Evolutionary conservation across 441 rosid species (phyloP).

Genomic region (Syzygium malaccense): DNA sequence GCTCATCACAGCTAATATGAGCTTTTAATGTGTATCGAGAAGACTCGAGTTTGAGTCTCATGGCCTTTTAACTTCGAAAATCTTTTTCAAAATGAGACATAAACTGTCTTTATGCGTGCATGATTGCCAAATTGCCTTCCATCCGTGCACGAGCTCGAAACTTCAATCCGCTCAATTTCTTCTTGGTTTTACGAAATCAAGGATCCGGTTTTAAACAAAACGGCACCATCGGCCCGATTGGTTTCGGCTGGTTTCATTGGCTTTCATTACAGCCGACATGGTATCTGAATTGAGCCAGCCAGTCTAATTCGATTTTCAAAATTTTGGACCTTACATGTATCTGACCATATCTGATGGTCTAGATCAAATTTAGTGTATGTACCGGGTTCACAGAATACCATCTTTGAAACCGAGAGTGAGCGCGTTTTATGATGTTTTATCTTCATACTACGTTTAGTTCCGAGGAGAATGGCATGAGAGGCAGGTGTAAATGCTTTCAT

Average conservation of each 20-base stretch:
- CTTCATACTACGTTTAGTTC: background rate
- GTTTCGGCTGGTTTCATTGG: background rate
- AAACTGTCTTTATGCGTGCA: background rate
- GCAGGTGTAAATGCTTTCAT: background rate
- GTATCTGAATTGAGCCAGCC: background rate
- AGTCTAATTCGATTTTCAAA: background rate
- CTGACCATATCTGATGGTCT: background rate
- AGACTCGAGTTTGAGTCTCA: background rate
- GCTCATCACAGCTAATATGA: background rate
- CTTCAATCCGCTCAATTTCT: background rate
- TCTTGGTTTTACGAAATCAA: background rate
- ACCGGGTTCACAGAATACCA: background rate
- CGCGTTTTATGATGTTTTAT: background rate
- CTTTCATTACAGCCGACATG: background rate
- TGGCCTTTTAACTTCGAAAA: background rate
- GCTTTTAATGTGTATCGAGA: background rate
- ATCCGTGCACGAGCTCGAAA: background rate
- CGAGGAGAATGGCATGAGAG: background rate
- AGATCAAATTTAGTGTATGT: background rate
- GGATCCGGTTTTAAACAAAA: background rate
- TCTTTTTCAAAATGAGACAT: background rate
- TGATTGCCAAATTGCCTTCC: background rate
- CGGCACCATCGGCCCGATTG: rapidly evolving
- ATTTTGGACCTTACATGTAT: background rate
- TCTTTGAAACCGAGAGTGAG: background rate